Evolutionary conservation across 768 basidiomycete genomes (phyloP).

Genomic region (Trametes villosa): DNA sequence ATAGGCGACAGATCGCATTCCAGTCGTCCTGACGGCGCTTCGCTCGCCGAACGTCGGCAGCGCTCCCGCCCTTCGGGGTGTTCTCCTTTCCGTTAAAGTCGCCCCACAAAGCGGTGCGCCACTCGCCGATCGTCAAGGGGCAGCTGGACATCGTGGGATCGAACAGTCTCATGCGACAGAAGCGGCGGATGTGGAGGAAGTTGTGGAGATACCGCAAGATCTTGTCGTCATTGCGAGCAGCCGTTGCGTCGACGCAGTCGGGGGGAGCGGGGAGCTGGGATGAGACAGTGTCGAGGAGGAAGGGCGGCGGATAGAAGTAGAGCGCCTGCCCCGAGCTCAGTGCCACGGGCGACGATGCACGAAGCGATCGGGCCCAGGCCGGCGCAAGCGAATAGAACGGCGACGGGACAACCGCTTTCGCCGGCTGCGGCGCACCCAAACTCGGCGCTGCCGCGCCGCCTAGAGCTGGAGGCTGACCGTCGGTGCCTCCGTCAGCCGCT

Average conservation of each 20-base stretch:
- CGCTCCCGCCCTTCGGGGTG: too few species aligned
- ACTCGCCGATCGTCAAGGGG: conserved; percentile 4
- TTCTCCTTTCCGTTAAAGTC: not conserved
- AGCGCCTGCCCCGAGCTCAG: not conserved
- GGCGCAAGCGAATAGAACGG: not conserved
- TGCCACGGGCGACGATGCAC: not conserved
- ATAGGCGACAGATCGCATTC: not conserved
- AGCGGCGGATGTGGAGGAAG: not conserved
- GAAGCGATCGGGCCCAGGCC: not conserved
- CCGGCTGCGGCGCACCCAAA: not conserved
- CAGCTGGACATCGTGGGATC: not conserved
- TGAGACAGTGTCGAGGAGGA: conserved; percentile 7
- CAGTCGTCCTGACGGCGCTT: not conserved
- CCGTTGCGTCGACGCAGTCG: not conserved
- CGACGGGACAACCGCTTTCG: not conserved
- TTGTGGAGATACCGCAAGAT: conserved; percentile 3
- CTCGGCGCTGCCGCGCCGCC: not conserved
- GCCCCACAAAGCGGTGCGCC: conserved; percentile 5
- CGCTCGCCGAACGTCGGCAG: not conserved
- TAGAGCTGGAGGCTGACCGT: not conserved
- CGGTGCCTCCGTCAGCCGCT: too few species aligned
- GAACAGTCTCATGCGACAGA: not conserved
- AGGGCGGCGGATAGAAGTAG: conserved; percentile 11
- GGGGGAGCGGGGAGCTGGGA: not conserved
- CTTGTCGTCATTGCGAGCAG: not conserved